Conservation (phyloP, 768 basidiomycete genomes). For the Suillus ampliporus region DNA sequence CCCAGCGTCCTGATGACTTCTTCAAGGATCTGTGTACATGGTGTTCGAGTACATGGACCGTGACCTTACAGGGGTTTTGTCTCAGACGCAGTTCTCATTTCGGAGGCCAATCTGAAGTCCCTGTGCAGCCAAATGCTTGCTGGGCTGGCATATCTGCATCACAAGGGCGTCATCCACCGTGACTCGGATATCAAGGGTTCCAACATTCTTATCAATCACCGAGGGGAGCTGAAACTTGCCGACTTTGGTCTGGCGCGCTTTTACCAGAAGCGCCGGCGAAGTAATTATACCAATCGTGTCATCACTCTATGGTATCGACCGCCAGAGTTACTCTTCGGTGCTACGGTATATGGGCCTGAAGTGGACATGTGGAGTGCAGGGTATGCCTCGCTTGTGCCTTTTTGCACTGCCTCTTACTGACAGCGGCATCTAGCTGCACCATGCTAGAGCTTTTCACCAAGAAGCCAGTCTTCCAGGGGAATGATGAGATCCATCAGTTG, state of each 20-base stretch:
- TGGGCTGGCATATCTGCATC: conserved; percentile 93
- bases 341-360: conserved; percentile 95
- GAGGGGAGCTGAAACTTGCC: conserved; percentile 92
- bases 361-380: conserved; percentile 99
- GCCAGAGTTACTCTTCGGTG: conserved; percentile 93
- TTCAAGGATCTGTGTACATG: conserved; percentile 93
- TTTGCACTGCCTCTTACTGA: conserved; percentile 1
- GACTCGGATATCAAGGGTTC: conserved; percentile 99
- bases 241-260: conserved; percentile 98
- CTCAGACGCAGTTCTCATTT: conserved; percentile 86
- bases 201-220: conserved; percentile 92
- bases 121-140: conserved; percentile 95
- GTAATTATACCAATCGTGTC: conserved; percentile 99
- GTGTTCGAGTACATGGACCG: conserved; percentile 99
- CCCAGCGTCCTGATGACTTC: conserved; percentile 15
- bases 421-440: conserved; percentile 72
- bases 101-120: conserved; percentile 90
- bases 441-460: conserved; percentile 97
- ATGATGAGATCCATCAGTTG: conserved; percentile 96
- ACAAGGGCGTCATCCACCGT: conserved; percentile 94
- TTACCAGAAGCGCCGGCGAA: conserved; percentile 87
- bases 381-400: conserved; percentile 48
- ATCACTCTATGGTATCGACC: conserved; percentile 99
- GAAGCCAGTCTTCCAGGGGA: conserved; percentile 97
- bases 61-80: conserved; percentile 92